Percentiles rank a stretch among this genome's conserved stretches.
These are phyloP conservation scores for Polytrichum formosum DNA, from an alignment of 225 moss, liverwort and hornwort species.

Conservation along the genomic window DNA sequence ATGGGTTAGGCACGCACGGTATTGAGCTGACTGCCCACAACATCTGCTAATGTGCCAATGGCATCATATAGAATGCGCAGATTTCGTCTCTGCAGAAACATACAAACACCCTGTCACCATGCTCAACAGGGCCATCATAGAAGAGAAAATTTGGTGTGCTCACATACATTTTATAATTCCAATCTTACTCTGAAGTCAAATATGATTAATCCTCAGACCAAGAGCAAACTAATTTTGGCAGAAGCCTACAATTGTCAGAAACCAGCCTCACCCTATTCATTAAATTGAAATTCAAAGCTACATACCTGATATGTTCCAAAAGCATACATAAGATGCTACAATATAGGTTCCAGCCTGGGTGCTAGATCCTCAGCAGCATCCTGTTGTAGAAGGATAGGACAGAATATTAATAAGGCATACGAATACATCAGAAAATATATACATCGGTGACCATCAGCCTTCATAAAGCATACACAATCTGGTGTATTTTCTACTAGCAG, in stretches of 20 bases:
- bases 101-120: conserved; percentile 7
- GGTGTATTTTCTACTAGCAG: no score
- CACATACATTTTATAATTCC: not conserved
- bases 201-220: no score
- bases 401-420: no score
- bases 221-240: no score
- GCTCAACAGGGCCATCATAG: not conserved
- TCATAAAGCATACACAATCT: no score
- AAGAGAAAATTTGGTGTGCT: not conserved
- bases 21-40: conserved; percentile 72
- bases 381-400: conserved; percentile 19
- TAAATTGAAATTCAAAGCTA: no score
- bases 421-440: no score
- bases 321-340: conserved; percentile 69
- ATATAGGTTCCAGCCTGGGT: conserved; percentile 68
- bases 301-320: conserved; percentile 81
- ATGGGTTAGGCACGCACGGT: conserved; percentile 33
- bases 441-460: no score
- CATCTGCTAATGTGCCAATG: conserved; percentile 79
- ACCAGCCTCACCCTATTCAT: no score
- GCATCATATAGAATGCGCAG: conserved; percentile 78
- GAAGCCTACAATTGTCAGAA: no score
- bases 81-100: conserved; percentile 65
- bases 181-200: not conserved
- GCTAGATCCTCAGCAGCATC: conserved; percentile 84